A percentile compares a stretch with the other conserved stretches of the same genome.
Conservation (phyloP, 257 asterid species). For the Solanum megistacrolobum region DNA sequence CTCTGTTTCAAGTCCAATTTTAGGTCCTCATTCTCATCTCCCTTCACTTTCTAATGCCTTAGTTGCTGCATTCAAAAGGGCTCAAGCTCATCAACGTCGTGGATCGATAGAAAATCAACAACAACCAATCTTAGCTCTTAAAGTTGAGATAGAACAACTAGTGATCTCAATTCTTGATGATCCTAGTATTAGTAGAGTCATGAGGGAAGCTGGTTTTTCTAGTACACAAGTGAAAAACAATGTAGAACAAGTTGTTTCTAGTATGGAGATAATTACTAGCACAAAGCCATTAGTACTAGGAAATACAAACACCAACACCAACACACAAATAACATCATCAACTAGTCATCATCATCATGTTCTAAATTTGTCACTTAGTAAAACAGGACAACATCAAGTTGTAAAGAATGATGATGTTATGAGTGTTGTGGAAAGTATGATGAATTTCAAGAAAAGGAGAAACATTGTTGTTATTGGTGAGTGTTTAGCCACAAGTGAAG, state of each 20-base stretch:
- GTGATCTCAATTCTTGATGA: slow-evolving; percentile 80
- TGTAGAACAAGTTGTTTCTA: slow-evolving; percentile 49
- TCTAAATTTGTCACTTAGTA: not conserved
- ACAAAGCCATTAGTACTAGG: slow-evolving; percentile 26
- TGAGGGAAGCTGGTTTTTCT: slow-evolving; percentile 93
- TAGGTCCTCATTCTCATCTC: slow-evolving; percentile 47
- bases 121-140: slow-evolving; percentile 68
- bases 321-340: not conserved
- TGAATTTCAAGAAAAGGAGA: slow-evolving; percentile 36
- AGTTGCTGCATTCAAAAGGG: slow-evolving; percentile 91
- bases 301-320: slow-evolving; percentile 6
- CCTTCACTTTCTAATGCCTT: slow-evolving; percentile 91
- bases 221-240: slow-evolving; percentile 74
- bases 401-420: slow-evolving; percentile 34
- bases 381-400: slow-evolving; percentile 9
- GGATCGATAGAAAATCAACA: slow-evolving; percentile 76
- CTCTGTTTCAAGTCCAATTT: slow-evolving; percentile 50
- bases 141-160: slow-evolving; percentile 74
- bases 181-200: slow-evolving; percentile 93
- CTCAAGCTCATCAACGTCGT: slow-evolving; percentile 93
- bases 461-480: slow-evolving; percentile 52
- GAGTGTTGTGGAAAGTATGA: slow-evolving; percentile 54
- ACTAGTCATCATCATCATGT: slow-evolving; percentile 21
- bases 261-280: slow-evolving; percentile 8
- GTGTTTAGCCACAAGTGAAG: slow-evolving; percentile 33